Base-by-base conservation (phyloP, 176 grass and related monocot species). In the Olyra latifolia region DNA sequence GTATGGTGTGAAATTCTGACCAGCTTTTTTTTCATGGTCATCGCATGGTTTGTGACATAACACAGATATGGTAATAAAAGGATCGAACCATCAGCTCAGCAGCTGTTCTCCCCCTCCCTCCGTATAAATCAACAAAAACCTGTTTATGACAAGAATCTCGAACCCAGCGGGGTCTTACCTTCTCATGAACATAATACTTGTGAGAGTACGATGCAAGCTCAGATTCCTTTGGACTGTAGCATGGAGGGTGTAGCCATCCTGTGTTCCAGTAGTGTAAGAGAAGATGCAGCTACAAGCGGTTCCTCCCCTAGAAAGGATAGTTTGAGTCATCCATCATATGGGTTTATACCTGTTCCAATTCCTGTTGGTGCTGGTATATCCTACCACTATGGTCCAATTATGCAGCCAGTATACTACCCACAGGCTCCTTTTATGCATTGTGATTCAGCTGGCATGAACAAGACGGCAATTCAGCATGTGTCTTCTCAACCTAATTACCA, bases 1-100 rank as follows among this genome's bases (percentile, higher is more conserved):
- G 6, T 63, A 82, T 69, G 17, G 2, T 80, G 35, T 72, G 66
- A 78, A 53, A 54, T 46, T 68, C 66, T 83, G 45, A 60, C 27
- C 75, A 29, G 10, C n/a, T 70, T 53, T 57, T 83, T 84, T 57
- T 80, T 25, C 52, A 47, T 83, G 61, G n/a, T 74, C 22, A 50
- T 71, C 8, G 45, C 81, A 69, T 61, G 30, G 24, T 84, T 84
- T 39, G 62, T 23, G 62, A 80, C 52, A 83, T 71, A 10, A 35
- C 67, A 77, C 87, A 99, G 93, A 85, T 99, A 99, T 82, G 87
- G 86, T 47, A 81, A 95, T 83, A 95, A 82, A 75, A 87, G 71
- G 76, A 79, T 86, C 42, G 85, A 84, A 49, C 39, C 77, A 44
- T 86, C 92, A 89, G 56, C 65, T 41, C 66, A 83, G 62, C 71